Conservation (phyloP, 345 rosid genomes). For the Populus pruinosa region DNA sequence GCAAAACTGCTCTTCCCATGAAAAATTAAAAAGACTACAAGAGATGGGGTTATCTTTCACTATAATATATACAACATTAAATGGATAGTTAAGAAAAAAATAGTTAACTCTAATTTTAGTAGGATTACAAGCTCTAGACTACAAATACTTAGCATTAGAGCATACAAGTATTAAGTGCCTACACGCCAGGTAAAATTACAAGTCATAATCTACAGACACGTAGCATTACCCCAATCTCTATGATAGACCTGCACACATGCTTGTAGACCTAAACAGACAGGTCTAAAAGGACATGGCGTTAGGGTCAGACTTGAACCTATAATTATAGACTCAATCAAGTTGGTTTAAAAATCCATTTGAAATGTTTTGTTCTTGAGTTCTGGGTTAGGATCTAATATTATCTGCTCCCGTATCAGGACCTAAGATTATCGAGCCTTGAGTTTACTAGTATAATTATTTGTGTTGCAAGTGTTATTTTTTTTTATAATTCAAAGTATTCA, state of each 20-base stretch:
- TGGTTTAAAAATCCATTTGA: accelerated
- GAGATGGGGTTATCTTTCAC: no score
- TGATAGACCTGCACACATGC: accelerated
- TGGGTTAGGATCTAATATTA: no score
- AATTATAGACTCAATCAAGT: no score
- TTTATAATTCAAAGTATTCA: no score
- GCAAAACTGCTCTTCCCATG: accelerated
- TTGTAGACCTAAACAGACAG: accelerated
- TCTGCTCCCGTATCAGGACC: accelerated
- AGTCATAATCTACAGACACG: no score
- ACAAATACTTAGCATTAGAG: accelerated
- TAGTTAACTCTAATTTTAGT: accelerated
- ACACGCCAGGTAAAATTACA: accelerated
- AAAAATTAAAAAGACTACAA: no score
- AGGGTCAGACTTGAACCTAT: accelerated
- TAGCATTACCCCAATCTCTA: accelerated
- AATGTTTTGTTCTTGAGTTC: accelerated
- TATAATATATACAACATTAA: no score
- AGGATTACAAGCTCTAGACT: no score
- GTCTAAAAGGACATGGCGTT: accelerated
- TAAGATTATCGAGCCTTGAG: no score
- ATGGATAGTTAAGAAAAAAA: no score
- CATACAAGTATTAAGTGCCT: accelerated
- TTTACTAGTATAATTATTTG: no score
- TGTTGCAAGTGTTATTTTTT: no score